phyloP scores from a whole-genome alignment of 2,329 filamentous ascomycete species.

The Stagonosporopsis chrysanthemi region DNA sequence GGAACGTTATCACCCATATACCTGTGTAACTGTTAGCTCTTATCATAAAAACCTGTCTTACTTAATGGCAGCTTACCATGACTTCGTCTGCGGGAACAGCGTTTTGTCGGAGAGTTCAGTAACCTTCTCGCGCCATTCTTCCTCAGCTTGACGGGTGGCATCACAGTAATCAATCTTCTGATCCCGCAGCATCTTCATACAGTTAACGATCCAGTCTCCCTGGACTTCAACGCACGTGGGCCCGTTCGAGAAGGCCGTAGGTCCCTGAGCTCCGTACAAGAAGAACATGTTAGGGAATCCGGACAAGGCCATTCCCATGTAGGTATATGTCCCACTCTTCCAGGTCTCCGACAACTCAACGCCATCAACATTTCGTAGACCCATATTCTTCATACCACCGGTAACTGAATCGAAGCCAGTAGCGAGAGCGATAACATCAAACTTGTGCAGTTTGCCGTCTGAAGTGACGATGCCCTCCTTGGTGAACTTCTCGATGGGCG shows the following conservation, averaged over 20 bases:
- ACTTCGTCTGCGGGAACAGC: conserved; percentile 43
- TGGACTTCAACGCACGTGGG: conserved; percentile 56
- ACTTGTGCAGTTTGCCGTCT: conserved; percentile 52
- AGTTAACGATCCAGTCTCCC: conserved; percentile 55
- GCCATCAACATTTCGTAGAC: conserved; percentile 48
- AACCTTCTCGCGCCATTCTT: conserved; percentile 52
- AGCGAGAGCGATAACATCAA: conserved; percentile 55
- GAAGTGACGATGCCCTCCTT: conserved; percentile 51
- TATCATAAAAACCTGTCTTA: not conserved
- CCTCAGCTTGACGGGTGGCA: conserved; percentile 52
- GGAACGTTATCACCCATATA: conserved; percentile 57
- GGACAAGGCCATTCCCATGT: conserved; percentile 53
- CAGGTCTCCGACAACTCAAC: conserved; percentile 50
- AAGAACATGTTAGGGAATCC: conserved; percentile 43
- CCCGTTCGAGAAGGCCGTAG: conserved; percentile 57
- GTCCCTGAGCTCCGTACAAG: conserved; percentile 57
- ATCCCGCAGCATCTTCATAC: conserved; percentile 49
- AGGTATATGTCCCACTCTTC: conserved; percentile 52
- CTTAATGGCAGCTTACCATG: not conserved
- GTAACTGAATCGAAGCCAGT: conserved; percentile 58
- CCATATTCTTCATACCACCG: conserved; percentile 53
- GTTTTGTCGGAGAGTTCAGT: conserved; percentile 52
- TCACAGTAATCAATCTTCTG: conserved; percentile 52
- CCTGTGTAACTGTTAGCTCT: conserved; percentile 17
- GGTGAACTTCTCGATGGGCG: conserved; percentile 50